These are phyloP conservation scores for Clathrospora elynae DNA, from an alignment of 2,329 filamentous ascomycete genomes.

Conservation along the genomic window DNA sequence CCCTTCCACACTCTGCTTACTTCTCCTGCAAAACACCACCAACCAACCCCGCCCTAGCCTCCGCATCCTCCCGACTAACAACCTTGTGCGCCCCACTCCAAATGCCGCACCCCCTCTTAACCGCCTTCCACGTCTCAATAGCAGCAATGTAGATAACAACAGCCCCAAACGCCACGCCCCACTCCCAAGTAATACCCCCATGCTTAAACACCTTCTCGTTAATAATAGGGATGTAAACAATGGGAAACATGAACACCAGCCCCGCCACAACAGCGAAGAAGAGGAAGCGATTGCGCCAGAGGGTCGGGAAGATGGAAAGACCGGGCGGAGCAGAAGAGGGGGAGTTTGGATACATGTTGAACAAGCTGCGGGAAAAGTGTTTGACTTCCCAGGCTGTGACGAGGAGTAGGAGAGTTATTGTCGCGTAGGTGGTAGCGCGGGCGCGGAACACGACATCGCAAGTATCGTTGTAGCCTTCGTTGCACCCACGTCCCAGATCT, in stretches of 20 bases:
- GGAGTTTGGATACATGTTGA: slow-evolving; percentile 52
- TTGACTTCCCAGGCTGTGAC: slow-evolving; percentile 57
- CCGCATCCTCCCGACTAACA: slow-evolving; percentile 43
- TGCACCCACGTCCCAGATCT: slow-evolving; percentile 52
- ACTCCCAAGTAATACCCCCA: slow-evolving; percentile 52
- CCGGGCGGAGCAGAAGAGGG: slow-evolving; percentile 25
- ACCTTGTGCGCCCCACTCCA: slow-evolving; percentile 42
- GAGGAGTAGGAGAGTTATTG: slow-evolving; percentile 52
- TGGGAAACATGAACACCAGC: slow-evolving; percentile 51
- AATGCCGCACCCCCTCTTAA: slow-evolving; percentile 48
- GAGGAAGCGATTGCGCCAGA: slow-evolving; percentile 53
- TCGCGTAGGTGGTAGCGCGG: slow-evolving; percentile 53
- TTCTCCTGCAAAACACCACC: slow-evolving; percentile 21
- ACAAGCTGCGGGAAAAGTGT: slow-evolving; percentile 51
- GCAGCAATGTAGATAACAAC: slow-evolving; percentile 49
- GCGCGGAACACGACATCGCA: slow-evolving; percentile 53
- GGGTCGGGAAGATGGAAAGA: slow-evolving; percentile 47
- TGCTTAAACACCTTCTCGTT: slow-evolving; percentile 56
- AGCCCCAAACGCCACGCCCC: slow-evolving; percentile 52
- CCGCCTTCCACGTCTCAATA: slow-evolving; percentile 54
- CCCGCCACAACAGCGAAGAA: slow-evolving; percentile 52
- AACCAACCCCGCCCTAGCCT: slow-evolving; percentile 38
- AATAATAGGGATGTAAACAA: slow-evolving; percentile 54
- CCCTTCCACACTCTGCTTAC: background rate
- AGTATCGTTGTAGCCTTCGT: slow-evolving; percentile 51